Conservation (phyloP, 1,284 basidiomycete species). For the Wolfiporia cocos region DNA sequence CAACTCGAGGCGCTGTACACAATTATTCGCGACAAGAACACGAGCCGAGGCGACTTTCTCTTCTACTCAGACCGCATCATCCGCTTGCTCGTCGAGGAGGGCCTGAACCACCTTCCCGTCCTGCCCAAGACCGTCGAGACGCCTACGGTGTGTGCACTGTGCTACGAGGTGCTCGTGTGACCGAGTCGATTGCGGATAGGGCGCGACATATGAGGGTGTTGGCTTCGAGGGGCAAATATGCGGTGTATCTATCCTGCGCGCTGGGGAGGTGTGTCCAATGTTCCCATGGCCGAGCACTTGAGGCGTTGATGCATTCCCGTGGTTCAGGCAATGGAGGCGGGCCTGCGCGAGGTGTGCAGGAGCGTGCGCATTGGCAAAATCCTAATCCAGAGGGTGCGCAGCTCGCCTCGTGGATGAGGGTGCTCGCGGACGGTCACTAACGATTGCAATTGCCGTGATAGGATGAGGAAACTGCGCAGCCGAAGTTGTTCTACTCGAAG, state of each 20-base stretch:
- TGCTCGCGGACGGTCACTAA: too few species aligned
- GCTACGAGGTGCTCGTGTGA: slow-evolving; percentile 4
- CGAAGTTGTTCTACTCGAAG: slow-evolving; percentile 89
- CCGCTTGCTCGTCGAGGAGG: slow-evolving; percentile 72
- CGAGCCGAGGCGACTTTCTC: slow-evolving; percentile 89
- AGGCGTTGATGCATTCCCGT: slow-evolving; percentile 1
- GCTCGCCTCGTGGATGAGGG: too few species aligned
- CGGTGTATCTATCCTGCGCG: slow-evolving; percentile 88
- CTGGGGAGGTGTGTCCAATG: slow-evolving; percentile 62
- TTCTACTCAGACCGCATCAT: slow-evolving; percentile 90
- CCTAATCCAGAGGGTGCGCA: slow-evolving; percentile 80
- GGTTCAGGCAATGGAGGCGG: slow-evolving; percentile 88
- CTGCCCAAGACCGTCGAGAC: slow-evolving; percentile 78
- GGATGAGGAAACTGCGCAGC: slow-evolving; percentile 89
- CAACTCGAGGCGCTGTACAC: slow-evolving; percentile 96
- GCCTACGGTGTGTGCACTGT: slow-evolving; percentile 50
- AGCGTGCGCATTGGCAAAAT: slow-evolving; percentile 91
- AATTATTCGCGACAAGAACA: slow-evolving; percentile 87
- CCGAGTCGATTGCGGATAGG: slow-evolving; percentile 35
- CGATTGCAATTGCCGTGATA: too few species aligned
- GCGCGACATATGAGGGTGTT: slow-evolving; percentile 80
- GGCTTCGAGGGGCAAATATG: slow-evolving; percentile 94
- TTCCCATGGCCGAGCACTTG: neutral
- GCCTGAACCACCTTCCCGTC: slow-evolving; percentile 95
- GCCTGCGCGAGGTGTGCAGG: slow-evolving; percentile 90